Evolutionary conservation across 371 early-diverging fungal species (phyloP).

Genomic region (Rhizopus stolonifer): DNA sequence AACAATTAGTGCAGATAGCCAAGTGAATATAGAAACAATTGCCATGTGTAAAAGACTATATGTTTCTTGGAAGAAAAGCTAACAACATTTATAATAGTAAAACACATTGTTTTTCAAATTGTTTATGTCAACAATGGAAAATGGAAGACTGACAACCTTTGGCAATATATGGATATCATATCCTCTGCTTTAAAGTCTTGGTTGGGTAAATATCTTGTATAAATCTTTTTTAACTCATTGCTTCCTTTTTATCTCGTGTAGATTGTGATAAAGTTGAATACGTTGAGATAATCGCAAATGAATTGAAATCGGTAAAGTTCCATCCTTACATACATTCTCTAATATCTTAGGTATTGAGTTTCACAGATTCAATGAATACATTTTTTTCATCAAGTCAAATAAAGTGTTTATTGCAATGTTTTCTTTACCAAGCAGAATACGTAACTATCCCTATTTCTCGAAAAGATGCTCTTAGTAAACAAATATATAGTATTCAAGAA

Average conservation of each 20-base stretch:
- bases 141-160: conserved; percentile 9
- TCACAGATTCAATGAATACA: neutral
- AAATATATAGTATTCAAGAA: neutral
- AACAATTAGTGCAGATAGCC: neutral
- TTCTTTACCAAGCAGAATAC: conserved; percentile 13
- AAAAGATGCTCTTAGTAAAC: neutral
- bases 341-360: neutral
- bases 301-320: neutral
- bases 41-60: conserved; percentile 4
- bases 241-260: neutral
- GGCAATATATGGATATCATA: conserved; percentile 6
- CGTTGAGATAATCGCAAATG: neutral
- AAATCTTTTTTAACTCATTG: neutral
- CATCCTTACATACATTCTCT: neutral
- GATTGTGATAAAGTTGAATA: conserved; percentile 2
- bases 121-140: neutral
- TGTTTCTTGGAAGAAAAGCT: neutral
- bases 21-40: neutral
- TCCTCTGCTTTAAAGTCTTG: conserved; percentile 4
- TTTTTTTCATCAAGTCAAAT: neutral
- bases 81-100: conserved; percentile 1
- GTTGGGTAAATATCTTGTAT: conserved; percentile 12
- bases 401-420: conserved; percentile 2
- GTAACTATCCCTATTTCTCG: too few relatives aligned
- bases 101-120: conserved; percentile 5